Conservation (phyloP, 345 rosid genomes). For the Hibiscus syriacus region DNA sequence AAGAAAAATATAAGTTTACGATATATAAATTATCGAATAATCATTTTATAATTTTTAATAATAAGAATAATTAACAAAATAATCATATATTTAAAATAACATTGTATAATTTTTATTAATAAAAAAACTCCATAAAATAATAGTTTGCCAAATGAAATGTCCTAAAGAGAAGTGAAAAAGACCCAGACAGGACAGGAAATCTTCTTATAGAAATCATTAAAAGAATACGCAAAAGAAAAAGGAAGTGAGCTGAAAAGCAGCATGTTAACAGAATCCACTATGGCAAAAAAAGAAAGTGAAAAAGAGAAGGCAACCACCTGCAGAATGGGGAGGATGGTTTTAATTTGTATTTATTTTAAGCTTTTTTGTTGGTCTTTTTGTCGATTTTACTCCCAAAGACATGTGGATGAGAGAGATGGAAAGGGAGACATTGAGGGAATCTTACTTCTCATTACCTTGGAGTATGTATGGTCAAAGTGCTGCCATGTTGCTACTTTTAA, state of each 20-base stretch:
- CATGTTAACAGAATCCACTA: conserved; percentile 2
- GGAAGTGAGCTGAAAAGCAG: not conserved
- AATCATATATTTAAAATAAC: no score
- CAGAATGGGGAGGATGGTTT: not conserved
- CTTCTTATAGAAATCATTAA: not conserved
- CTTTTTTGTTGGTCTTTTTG: not conserved
- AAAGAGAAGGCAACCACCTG: conserved; percentile 7
- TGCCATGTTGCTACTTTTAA: not conserved
- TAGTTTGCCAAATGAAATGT: not conserved
- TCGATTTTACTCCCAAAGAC: not conserved
- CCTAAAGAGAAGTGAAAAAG: not conserved
- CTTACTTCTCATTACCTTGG: not conserved
- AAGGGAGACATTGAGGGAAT: not conserved
- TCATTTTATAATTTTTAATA: no score
- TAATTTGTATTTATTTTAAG: not conserved
- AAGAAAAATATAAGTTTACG: no score
- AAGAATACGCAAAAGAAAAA: not conserved
- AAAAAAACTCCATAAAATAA: no score
- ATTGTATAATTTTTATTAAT: no score
- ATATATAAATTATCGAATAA: no score
- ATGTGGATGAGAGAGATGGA: conserved; percentile 1
- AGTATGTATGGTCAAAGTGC: not conserved
- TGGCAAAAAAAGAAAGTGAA: not conserved
- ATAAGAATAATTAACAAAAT: no score
- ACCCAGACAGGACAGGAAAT: not conserved